Conservation (phyloP, 768 basidiomycete species). For the Boletellus sp. region DNA sequence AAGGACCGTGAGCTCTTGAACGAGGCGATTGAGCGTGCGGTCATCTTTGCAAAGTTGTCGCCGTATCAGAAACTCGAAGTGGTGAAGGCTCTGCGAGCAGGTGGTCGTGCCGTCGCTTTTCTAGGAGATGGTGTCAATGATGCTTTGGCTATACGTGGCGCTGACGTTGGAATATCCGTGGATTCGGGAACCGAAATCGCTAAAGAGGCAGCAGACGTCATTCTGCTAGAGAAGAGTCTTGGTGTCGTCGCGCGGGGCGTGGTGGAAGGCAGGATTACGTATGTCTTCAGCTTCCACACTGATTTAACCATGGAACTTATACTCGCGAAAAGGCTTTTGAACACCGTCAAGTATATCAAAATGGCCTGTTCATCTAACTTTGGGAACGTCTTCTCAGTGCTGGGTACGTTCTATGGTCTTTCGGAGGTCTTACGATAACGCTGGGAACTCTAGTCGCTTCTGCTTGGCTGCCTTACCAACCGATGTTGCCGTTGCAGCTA, state of each 20-base stretch:
- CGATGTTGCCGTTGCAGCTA: conserved; percentile 34
- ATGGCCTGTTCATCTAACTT: conserved; percentile 38
- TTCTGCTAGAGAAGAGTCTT: conserved; percentile 35
- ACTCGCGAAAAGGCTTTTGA: conserved; percentile 27
- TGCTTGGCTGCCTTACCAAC: conserved; percentile 37
- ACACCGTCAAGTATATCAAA: conserved; percentile 37
- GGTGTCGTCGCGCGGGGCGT: conserved; percentile 32
- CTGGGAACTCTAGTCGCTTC: conserved; percentile 27
- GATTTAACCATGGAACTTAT: conserved; percentile 7
- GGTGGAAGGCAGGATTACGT: conserved; percentile 33
- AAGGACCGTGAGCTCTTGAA: conserved; percentile 24
- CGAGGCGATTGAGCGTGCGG: conserved; percentile 29
- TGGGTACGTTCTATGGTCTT: conserved; percentile 18
- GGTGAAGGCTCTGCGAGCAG: conserved; percentile 28
- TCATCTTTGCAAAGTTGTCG: conserved; percentile 32
- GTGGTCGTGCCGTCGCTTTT: conserved; percentile 31
- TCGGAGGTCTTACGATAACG: not conserved
- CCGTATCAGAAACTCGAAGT: conserved; percentile 34
- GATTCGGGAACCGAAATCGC: conserved; percentile 35
- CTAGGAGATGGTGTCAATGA: conserved; percentile 32
- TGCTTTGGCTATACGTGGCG: conserved; percentile 31
- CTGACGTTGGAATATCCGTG: conserved; percentile 33
- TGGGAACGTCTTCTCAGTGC: conserved; percentile 32
- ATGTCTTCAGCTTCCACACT: conserved; percentile 5
- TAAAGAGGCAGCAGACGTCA: conserved; percentile 37